Conservation (phyloP, 441 rosid genomes). For the Pelargonium myrrhifolium region DNA sequence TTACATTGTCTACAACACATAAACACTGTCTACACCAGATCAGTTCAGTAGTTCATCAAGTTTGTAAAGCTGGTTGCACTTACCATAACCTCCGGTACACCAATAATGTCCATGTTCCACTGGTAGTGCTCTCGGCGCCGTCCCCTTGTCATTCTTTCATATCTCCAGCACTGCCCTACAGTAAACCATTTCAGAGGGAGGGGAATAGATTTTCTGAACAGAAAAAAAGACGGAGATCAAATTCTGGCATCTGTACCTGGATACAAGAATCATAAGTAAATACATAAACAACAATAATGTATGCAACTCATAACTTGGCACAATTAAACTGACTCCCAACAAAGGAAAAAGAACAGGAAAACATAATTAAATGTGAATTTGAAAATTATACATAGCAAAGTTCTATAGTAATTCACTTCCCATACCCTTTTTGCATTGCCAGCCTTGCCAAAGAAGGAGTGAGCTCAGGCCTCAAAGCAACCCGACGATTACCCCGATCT, state of each 20-base stretch:
- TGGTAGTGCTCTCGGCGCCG: conserved; percentile 92
- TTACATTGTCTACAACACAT: not conserved
- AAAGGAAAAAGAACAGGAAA: conserved; percentile 1
- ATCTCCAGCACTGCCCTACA: conserved; percentile 93
- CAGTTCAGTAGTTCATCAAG: conserved; percentile 9
- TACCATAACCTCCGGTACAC: conserved; percentile 74
- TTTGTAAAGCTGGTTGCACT: conserved; percentile 22
- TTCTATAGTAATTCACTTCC: not conserved
- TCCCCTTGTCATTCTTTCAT: conserved; percentile 93
- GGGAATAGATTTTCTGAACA: conserved; percentile 76
- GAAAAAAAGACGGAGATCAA: conserved; percentile 52
- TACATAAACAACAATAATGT: conserved; percentile 13
- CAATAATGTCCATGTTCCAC: conserved; percentile 95
- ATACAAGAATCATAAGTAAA: conserved; percentile 37
- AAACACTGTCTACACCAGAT: conserved; percentile 6
- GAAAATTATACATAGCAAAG: not conserved
- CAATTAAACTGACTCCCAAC: not conserved
- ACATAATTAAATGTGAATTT: too few species aligned
- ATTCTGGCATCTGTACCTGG: conserved; percentile 52
- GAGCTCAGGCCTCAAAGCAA: conserved; percentile 93
- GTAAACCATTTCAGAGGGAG: conserved; percentile 96
- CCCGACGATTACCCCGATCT: conserved; percentile 87
- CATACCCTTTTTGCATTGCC: conserved; percentile 88
- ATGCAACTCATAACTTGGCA: not conserved
- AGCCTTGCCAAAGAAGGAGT: conserved; percentile 89